A percentile compares a stretch with the other conserved stretches of the same genome.
These are phyloP conservation scores for Aethionema arabicum DNA, from an alignment of 345 rosid genomes.

Conservation along the genomic window DNA sequence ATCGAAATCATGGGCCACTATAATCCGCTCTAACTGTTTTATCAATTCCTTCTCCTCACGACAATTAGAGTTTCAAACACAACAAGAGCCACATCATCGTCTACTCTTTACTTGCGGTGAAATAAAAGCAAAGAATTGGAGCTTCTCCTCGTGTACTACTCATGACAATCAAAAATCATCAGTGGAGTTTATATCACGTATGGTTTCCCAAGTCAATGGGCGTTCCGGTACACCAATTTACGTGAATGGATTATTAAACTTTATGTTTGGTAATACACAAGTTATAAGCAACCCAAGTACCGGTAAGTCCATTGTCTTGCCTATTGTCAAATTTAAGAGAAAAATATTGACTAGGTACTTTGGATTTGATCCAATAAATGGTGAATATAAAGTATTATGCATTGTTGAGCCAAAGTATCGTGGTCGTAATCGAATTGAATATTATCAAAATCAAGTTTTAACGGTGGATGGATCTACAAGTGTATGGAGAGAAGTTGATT, in stretches of 20 bases:
- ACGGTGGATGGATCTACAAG: neutral
- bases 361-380: conserved; percentile 12
- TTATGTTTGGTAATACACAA: neutral
- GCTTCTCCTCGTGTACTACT: too few relatives aligned
- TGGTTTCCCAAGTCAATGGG: too few relatives aligned
- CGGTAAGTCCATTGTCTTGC: conserved; percentile 6
- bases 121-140: too few relatives aligned
- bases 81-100: too few relatives aligned
- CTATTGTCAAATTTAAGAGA: neutral
- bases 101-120: too few relatives aligned
- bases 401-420: neutral
- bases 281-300: conserved; percentile 7
- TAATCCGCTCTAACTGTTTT: too few relatives aligned
- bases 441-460: neutral
- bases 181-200: too few relatives aligned
- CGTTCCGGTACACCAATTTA: too few relatives aligned
- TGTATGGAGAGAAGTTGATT: neutral
- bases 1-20: too few relatives aligned
- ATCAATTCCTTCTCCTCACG: too few relatives aligned
- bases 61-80: too few relatives aligned
- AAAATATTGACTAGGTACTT: neutral
- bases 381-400: conserved; percentile 17
- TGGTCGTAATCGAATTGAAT: neutral
- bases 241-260: neutral
- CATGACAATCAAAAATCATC: too few relatives aligned